Percentiles rank a stretch among this genome's conserved stretches.
Evolutionary conservation across 2,329 filamentous ascomycete genomes (phyloP).

Genomic region (Zymoseptoria tritici): DNA sequence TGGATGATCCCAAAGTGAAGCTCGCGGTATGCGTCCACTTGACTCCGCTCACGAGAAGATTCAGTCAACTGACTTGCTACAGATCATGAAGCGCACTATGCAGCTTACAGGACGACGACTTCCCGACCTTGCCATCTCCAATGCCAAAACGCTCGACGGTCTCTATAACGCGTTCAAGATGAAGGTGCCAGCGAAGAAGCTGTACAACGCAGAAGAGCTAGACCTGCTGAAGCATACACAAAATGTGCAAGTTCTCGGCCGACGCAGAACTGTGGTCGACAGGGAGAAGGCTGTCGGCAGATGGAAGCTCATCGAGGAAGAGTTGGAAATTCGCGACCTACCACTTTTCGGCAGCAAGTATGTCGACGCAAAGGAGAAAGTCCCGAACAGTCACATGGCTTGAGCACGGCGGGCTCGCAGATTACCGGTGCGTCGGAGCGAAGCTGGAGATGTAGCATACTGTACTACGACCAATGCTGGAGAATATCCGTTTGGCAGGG

Average conservation of each 20-base stretch:
- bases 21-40: slow-evolving; percentile 56
- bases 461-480: neutral
- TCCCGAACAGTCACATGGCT: neutral
- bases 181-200: slow-evolving; percentile 43
- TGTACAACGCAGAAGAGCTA: slow-evolving; percentile 53
- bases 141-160: slow-evolving; percentile 30
- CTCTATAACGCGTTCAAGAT: slow-evolving; percentile 32
- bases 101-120: slow-evolving; percentile 73
- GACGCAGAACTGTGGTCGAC: slow-evolving; percentile 62
- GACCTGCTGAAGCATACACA: slow-evolving; percentile 42
- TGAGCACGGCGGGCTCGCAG: neutral
- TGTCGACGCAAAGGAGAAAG: slow-evolving; percentile 5
- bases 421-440: neutral
- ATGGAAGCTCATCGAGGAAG: slow-evolving; percentile 71
- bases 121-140: slow-evolving; percentile 58
- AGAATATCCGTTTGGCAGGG: neutral
- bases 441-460: neutral
- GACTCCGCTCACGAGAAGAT: neutral
- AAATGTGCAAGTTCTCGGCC: slow-evolving; percentile 63
- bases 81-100: slow-evolving; percentile 75
- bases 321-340: slow-evolving; percentile 56
- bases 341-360: slow-evolving; percentile 36
- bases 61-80: slow-evolving; percentile 14
- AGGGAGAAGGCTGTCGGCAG: slow-evolving; percentile 64
- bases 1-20: slow-evolving; percentile 55